Base-by-base conservation (phyloP, 495 filamentous ascomycete species). In the Cercophora scortea region DNA sequence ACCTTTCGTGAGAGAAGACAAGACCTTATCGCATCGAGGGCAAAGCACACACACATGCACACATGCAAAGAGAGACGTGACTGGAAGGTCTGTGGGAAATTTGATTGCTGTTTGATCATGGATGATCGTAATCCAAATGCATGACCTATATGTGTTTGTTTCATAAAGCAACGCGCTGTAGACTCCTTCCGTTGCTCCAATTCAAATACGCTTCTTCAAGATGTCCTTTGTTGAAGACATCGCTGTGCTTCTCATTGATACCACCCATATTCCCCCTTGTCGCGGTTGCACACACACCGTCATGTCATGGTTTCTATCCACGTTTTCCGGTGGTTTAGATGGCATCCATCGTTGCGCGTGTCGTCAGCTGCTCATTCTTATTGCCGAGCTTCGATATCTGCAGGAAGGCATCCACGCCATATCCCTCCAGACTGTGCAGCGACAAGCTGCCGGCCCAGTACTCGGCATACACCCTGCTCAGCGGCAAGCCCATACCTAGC, bases 331-430 rank as follows among this genome's bases (percentile, higher is more conserved):
- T 40, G 19, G n/a, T 32, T 78, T 75, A 95, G 39, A 96, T 84
- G 18, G 89, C 89, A 73, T 96, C 90, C 77, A 95, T 90, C 47
- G 79, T 84, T 17, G 90, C 90, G 61, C 91, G 72, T 33, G 88
- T 94, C 10, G 84, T 93, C 47, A 99, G 71, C 65, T 95, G 91
- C 74, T 99, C 93, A 63, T 96, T 96, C 76, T 96, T 96, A 69
- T 99, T 99, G 17, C 93, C 93, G 50, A 99, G 77, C 69, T 96
- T 96, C 6, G 89, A 92, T 38, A 99, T 95, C 68, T 97, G 92
- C 54, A 99, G 67, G 64, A 97, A 99, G 1, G 88, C 92, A 71
- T 99, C 93, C n/a, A 94, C 90, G 2, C 93, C 93, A 59, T 96
- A 99, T 0, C 93, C 93, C 60, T 97, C 93, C 36, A 99, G 70